Conservation (phyloP, 495 filamentous ascomycete genomes). For the Thermochaetoides thermophila region DNA sequence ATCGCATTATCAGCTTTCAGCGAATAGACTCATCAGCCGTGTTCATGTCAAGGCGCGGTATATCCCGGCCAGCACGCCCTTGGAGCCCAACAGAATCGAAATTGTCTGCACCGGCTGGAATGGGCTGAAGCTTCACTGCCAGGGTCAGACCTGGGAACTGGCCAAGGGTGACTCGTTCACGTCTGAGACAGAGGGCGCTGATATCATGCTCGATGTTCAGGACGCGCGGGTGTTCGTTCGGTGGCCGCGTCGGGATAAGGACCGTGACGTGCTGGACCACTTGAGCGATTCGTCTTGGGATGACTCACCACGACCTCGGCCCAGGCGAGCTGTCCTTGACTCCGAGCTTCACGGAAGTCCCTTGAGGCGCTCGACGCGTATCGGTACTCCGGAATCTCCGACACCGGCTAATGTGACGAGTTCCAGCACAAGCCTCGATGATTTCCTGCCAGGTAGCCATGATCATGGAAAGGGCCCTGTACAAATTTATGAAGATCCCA, state of each 20-base stretch:
- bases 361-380: slow-evolving; percentile 42
- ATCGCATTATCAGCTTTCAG: slow-evolving; percentile 79
- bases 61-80: slow-evolving; percentile 44
- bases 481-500: slow-evolving; percentile 45
- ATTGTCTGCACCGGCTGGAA: slow-evolving; percentile 93
- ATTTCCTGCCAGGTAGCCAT: slow-evolving; percentile 14
- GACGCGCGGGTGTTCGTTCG: slow-evolving; percentile 76
- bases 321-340: slow-evolving; percentile 14
- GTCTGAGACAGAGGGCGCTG: slow-evolving; percentile 74
- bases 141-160: slow-evolving; percentile 74
- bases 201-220: slow-evolving; percentile 93
- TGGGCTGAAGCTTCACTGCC: slow-evolving; percentile 82
- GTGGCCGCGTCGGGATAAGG: slow-evolving; percentile 60
- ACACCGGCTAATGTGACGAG: slow-evolving; percentile 39
- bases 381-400: slow-evolving; percentile 60
- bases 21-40: slow-evolving; percentile 81
- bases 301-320: slow-evolving; percentile 36
- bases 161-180: slow-evolving; percentile 78
- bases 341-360: slow-evolving; percentile 47
- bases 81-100: slow-evolving; percentile 57
- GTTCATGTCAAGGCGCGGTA: slow-evolving; percentile 84
- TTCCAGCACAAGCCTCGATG: slow-evolving; percentile 16
- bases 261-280: slow-evolving; percentile 44
- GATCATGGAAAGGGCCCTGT: slow-evolving; percentile 21
- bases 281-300: slow-evolving; percentile 58